Base-by-base conservation (phyloP, 345 rosid genomes). In the Citrus maxima region DNA sequence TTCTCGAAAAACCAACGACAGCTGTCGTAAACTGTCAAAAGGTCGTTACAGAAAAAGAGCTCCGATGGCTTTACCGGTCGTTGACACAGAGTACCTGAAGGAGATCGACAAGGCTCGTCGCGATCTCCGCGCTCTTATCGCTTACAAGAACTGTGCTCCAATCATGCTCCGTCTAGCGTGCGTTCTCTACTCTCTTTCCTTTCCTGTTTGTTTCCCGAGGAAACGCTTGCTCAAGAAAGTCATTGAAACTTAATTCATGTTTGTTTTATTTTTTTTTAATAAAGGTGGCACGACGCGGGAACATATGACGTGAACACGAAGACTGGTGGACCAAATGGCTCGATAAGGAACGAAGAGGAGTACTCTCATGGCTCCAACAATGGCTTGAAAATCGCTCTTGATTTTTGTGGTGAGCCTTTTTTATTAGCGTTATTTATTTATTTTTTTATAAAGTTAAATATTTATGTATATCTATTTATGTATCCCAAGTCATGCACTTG, bases 211-310 rank as follows among this genome's bases (percentile, higher is more conserved):
- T 62, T 67, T 78, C 37, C 27, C 3, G 56, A 40, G 67, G 69
- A 69, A 49, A 38, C 34, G 66, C 71, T 1, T 18, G 24, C 25
- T 40, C 3, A 46, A 56, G 32, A 58, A 74, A 61, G 25, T 38
- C 2, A 37, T 9, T 27, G 21, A n/a, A 7, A 30, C 3, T 75
- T 65, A 18, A 22, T 65, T 78, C 64, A 5, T 37, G 12, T 32
- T 63, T 34, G 49, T 13, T 72, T n/a, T n/a, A n/a, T n/a, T 30
- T 25, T 71, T 61, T 62, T 42, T 67, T 37, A 58, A 35, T 85
- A 83, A 81, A 95, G 99, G 68, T 95, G 99, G 99, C 98, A 93
- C 74, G 99, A 95, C 38, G 98, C 99, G 6, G 98, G 99, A 74
- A 93, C 99, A 4, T 92, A 91, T 69, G 97, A 93, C 80, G 95